Conservation (phyloP, 2,329 filamentous ascomycete genomes). For the Fusarium staphyleae region DNA sequence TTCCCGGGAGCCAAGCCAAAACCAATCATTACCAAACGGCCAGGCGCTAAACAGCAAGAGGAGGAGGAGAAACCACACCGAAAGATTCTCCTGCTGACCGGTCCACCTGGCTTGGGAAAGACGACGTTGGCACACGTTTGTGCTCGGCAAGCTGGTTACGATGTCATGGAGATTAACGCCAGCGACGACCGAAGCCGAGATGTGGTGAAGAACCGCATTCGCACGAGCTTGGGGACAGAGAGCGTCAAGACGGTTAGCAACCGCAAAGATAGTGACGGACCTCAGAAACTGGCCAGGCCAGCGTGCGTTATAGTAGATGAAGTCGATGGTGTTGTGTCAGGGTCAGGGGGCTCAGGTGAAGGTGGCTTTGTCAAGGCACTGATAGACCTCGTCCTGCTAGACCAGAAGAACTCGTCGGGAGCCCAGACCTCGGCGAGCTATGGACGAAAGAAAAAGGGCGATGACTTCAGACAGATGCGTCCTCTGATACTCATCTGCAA, state of each 20-base stretch:
- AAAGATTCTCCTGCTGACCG: constrained; percentile 89
- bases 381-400: constrained; percentile 85
- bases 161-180: constrained; percentile 96
- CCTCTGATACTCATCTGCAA: constrained; percentile 96
- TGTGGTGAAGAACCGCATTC: constrained; percentile 89
- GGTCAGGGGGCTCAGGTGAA: constrained; percentile 79
- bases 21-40: constrained; percentile 51
- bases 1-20: constrained; percentile 79
- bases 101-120: constrained; percentile 92
- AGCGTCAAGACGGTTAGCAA: constrained; percentile 82
- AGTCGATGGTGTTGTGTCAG: constrained; percentile 90
- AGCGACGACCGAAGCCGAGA: constrained; percentile 91
- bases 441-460: constrained; percentile 69
- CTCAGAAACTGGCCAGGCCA: constrained; percentile 78
- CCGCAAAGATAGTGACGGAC: constrained; percentile 59
- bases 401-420: constrained; percentile 74
- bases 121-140: constrained; percentile 97
- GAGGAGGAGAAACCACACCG: constrained; percentile 79
- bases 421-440: constrained; percentile 37
- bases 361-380: constrained; percentile 95
- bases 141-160: constrained; percentile 92
- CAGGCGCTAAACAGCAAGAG: constrained; percentile 51
- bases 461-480: constrained; percentile 85
- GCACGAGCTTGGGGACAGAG: constrained; percentile 91
- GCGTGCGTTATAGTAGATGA: constrained; percentile 96